phyloP scores from a whole-genome alignment of 2,329 filamentous ascomycete genomes.

The Fusarium austroafricanum region DNA sequence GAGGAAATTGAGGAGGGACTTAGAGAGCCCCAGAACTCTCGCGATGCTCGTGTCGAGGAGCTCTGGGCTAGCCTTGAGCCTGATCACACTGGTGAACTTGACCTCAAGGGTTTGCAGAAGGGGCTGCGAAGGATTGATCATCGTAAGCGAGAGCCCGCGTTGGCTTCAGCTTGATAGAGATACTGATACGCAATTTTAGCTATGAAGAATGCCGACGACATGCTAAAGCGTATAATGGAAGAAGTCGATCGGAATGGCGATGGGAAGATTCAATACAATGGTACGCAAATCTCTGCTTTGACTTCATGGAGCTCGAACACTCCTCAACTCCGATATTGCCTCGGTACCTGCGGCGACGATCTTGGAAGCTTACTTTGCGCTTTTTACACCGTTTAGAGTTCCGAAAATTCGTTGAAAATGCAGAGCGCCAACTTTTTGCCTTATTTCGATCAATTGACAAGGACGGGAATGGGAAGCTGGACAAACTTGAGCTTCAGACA shows the following conservation, averaged over 20 bases:
- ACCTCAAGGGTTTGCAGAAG: slow-evolving; percentile 84
- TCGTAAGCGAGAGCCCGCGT: slow-evolving; percentile 65
- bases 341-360: slow-evolving; percentile 20
- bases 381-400: slow-evolving; percentile 73
- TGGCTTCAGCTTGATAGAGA: slow-evolving; percentile 15
- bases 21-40: slow-evolving; percentile 80
- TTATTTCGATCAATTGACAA: slow-evolving; percentile 90
- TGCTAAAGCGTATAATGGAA: slow-evolving; percentile 83
- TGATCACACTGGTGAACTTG: slow-evolving; percentile 80
- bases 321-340: slow-evolving; percentile 28
- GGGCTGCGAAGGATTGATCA: slow-evolving; percentile 92
- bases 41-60: slow-evolving; percentile 83
- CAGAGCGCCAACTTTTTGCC: slow-evolving; percentile 82
- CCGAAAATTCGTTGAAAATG: slow-evolving; percentile 84
- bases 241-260: slow-evolving; percentile 89
- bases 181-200: slow-evolving; percentile 55
- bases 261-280: slow-evolving; percentile 90
- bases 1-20: slow-evolving; percentile 71
- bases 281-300: slow-evolving; percentile 60
- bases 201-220: slow-evolving; percentile 89
- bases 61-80: slow-evolving; percentile 88
- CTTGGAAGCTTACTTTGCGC: slow-evolving; percentile 37
- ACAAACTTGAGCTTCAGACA: slow-evolving; percentile 82
- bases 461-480: slow-evolving; percentile 85
- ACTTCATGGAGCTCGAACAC: slow-evolving; percentile 7